phyloP scores from a whole-genome alignment of 106 monocot genomes.

The Platanthera guangdongensis region DNA sequence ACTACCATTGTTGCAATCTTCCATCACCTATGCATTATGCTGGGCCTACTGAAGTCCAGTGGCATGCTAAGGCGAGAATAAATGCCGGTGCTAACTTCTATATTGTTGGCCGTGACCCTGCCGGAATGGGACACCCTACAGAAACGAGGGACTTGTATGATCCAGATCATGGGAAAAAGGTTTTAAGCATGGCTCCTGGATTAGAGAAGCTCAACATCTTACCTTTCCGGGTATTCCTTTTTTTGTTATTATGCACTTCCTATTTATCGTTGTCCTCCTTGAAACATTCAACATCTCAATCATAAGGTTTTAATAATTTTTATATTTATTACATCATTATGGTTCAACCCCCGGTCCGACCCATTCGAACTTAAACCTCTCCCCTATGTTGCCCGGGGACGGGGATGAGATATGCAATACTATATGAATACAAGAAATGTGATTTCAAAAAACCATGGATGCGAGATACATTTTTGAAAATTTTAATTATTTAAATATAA shows the following conservation, averaged over 20 bases:
- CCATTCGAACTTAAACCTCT: too few relatives aligned
- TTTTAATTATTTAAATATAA: too few relatives aligned
- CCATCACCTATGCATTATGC: conserved; percentile 99
- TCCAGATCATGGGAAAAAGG: conserved; percentile 97
- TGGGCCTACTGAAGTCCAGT: conserved; percentile 97
- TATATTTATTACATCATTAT: too few relatives aligned
- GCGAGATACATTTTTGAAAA: too few relatives aligned
- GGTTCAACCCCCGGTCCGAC: too few relatives aligned
- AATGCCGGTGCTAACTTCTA: conserved; percentile 99
- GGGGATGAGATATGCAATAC: too few relatives aligned
- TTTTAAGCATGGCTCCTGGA: conserved; percentile 93
- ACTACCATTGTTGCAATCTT: conserved; percentile 93
- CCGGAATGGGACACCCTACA: conserved; percentile 90
- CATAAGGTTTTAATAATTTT: too few relatives aligned
- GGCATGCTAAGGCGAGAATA: conserved; percentile 98
- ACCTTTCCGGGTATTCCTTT: conserved; percentile 69
- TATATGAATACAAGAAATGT: too few relatives aligned
- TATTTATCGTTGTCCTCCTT: background rate
- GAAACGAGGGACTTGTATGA: conserved; percentile 93
- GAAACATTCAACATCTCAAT: too few relatives aligned
- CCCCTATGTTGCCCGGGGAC: too few relatives aligned
- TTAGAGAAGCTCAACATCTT: conserved; percentile 90
- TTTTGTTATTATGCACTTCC: background rate
- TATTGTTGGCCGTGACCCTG: conserved; percentile 98
- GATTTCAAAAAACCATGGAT: too few relatives aligned